These are phyloP conservation scores for Fragilariopsis cylindrus DNA, from an alignment of 108 stramenopile species.

Conservation along the genomic window DNA sequence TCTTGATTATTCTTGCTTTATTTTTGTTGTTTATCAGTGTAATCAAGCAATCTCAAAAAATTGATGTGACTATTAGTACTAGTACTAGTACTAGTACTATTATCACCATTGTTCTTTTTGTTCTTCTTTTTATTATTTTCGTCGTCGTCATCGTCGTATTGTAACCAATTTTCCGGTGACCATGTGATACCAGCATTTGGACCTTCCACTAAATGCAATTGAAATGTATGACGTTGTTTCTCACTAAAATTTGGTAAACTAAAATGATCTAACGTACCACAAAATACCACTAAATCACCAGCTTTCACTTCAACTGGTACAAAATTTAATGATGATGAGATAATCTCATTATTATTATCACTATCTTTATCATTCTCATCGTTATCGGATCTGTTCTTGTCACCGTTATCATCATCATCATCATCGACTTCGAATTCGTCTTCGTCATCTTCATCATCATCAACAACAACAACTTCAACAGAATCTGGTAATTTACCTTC, in stretches of 20 bases:
- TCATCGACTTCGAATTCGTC: too few relatives aligned
- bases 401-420: too few relatives aligned
- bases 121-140: neutral
- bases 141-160: conserved; percentile 48
- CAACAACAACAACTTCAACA: conserved; percentile 28
- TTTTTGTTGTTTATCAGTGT: too few relatives aligned
- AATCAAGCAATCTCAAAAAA: conserved; percentile 13
- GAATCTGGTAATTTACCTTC: conserved; percentile 72
- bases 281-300: conserved; percentile 86
- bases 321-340: conserved; percentile 49
- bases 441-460: neutral
- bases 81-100: neutral
- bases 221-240: conserved; percentile 85
- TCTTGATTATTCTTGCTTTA: too few relatives aligned
- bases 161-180: conserved; percentile 91
- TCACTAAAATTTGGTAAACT: conserved; percentile 80
- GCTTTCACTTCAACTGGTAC: conserved; percentile 85
- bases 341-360: neutral
- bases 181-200: conserved; percentile 65
- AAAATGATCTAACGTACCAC: conserved; percentile 88
- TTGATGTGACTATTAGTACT: neutral
- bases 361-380: neutral
- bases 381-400: too few relatives aligned
- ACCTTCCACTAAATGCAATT: conserved; percentile 90
- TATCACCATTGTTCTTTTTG: neutral